These are phyloP conservation scores for Porcisia deanei DNA, from an alignment of 208 protist genomes.

Conservation along the genomic window DNA sequence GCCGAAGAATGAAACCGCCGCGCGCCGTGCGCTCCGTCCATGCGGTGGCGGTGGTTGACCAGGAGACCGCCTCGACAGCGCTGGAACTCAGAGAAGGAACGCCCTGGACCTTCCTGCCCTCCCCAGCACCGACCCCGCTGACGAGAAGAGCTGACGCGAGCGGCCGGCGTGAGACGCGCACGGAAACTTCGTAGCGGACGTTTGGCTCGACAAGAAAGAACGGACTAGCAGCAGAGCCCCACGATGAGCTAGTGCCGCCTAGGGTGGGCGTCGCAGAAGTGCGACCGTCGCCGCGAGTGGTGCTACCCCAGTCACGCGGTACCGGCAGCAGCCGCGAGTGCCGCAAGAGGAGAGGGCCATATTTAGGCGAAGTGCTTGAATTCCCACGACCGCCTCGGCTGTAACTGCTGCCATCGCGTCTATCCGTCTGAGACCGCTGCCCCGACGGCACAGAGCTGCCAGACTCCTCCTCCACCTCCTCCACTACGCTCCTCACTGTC, in stretches of 20 bases:
- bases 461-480: background rate
- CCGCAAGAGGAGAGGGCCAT: conserved; percentile 23
- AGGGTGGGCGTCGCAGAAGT: background rate
- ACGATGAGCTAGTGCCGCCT: background rate
- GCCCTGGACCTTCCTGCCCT: background rate
- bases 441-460: background rate
- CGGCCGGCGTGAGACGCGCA: conserved; percentile 29
- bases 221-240: conserved; percentile 41
- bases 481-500: conserved; percentile 30
- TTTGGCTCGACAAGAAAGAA: conserved; percentile 58
- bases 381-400: background rate
- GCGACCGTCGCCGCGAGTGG: too few species aligned
- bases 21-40: conserved; percentile 5
- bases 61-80: background rate
- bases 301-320: background rate
- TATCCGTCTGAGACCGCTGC: background rate
- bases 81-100: background rate
- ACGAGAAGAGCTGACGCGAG: background rate
- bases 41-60: background rate
- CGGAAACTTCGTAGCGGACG: conserved; percentile 48
- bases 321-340: conserved; percentile 35
- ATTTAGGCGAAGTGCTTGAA: background rate
- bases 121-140: background rate
- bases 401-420: background rate
- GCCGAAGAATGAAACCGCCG: conserved; percentile 56